Percentiles rank a stretch among this genome's conserved stretches.
Conservation (phyloP, 306 rosid species). For the Malus orientalis region DNA sequence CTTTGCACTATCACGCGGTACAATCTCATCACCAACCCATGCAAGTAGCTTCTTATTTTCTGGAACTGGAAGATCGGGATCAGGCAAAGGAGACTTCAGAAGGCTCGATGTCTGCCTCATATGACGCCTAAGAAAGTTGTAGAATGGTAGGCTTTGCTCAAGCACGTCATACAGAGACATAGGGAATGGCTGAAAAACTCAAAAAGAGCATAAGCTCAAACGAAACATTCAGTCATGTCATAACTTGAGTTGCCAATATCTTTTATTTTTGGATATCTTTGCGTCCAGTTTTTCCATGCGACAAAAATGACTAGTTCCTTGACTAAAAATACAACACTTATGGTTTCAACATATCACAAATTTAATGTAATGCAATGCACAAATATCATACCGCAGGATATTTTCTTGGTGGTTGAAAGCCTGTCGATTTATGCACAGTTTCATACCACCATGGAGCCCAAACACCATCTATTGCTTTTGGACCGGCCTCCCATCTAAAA, state of each 20-base stretch:
- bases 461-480: constrained; percentile 62
- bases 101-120: constrained; percentile 43
- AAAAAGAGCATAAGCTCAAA: constrained; percentile 12
- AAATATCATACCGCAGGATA: constrained; percentile 50
- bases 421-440: constrained; percentile 51
- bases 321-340: not conserved
- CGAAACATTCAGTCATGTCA: not conserved
- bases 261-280: not conserved
- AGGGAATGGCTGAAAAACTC: constrained; percentile 52
- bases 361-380: not conserved
- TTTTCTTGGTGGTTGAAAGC: constrained; percentile 40
- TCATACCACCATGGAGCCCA: constrained; percentile 93
- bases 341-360: not conserved
- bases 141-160: constrained; percentile 75
- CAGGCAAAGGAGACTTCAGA: constrained; percentile 47
- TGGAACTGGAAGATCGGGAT: constrained; percentile 74
- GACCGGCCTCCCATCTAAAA: constrained; percentile 80
- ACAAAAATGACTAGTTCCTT: not conserved
- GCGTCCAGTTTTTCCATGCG: not conserved
- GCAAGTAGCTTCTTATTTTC: constrained; percentile 72
- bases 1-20: constrained; percentile 80
- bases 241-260: not conserved
- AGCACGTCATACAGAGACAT: constrained; percentile 46
- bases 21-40: constrained; percentile 82
- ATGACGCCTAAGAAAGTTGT: constrained; percentile 58